A percentile compares a stretch with the other conserved stretches of the same genome.
These are phyloP conservation scores for Eleusine indica DNA, from an alignment of 176 grass and related monocot species.

Conservation along the genomic window DNA sequence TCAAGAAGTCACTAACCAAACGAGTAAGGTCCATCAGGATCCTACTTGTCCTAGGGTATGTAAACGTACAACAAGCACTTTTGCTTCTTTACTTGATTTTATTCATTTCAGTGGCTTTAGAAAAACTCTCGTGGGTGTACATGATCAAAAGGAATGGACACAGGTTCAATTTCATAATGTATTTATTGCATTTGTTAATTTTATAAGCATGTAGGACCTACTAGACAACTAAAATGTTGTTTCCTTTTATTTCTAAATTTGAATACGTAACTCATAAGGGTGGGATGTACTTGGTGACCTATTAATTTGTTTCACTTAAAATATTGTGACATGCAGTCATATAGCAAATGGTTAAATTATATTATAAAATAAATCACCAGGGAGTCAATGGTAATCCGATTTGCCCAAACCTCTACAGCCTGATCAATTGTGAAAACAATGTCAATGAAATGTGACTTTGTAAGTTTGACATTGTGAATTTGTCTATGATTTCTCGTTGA, in stretches of 20 bases:
- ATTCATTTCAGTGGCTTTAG: background rate
- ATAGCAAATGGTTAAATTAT: background rate
- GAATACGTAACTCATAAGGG: background rate
- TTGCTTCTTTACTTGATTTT: conserved; percentile 7
- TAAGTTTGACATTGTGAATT: conserved; percentile 19
- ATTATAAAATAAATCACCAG: background rate
- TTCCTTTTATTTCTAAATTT: conserved; percentile 1
- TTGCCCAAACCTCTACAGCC: background rate
- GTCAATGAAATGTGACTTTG: conserved; percentile 11
- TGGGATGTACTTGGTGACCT: background rate
- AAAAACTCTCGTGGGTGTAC: background rate
- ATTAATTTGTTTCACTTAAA: background rate
- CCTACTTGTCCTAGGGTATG: conserved; percentile 40
- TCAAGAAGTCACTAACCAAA: conserved; percentile 58
- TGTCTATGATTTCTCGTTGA: conserved; percentile 25
- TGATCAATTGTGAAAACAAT: conserved; percentile 17
- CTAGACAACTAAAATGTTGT: background rate
- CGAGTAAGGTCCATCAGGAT: conserved; percentile 31
- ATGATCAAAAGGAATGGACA: background rate
- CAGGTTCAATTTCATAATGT: background rate
- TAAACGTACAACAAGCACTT: conserved; percentile 23
- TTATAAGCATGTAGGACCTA: background rate
- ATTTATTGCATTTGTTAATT: conserved; percentile 7
- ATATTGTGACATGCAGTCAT: background rate
- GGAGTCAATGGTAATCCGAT: conserved; percentile 6